Conservation (phyloP, 2,329 filamentous ascomycete species). For the Diplodia corticola region DNA sequence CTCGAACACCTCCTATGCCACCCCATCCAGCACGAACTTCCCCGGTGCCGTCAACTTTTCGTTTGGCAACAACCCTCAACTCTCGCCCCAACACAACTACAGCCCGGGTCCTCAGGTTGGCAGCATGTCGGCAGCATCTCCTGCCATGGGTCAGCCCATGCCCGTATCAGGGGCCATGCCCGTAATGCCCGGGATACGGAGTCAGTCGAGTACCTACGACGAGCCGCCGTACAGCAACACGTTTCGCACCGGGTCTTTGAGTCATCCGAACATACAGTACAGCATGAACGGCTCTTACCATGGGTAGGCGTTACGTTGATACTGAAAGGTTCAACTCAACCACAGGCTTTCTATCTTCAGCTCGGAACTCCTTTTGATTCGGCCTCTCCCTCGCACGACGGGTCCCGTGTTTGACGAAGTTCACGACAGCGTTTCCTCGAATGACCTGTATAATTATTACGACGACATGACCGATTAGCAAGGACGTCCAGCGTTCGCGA, state of each 20-base stretch:
- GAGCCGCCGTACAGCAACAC: conserved; percentile 16
- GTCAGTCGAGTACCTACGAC: not conserved
- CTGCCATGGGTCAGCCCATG: conserved; percentile 12
- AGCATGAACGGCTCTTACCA: conserved; percentile 10
- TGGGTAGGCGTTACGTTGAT: not conserved
- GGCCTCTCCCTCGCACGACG: conserved; percentile 8
- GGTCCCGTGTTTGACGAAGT: conserved; percentile 4
- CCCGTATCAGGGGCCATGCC: not conserved
- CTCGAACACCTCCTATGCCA: conserved; percentile 14
- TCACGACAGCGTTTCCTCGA: conserved; percentile 10
- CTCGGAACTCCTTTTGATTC: not conserved
- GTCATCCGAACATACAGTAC: conserved; percentile 20
- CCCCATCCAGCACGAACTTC: conserved; percentile 16
- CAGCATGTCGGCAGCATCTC: conserved; percentile 16
- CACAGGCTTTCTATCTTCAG: not conserved
- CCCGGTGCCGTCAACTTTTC: conserved; percentile 20
- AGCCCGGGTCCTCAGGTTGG: conserved; percentile 15
- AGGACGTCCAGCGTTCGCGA: conserved; percentile 14
- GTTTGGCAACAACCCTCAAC: conserved; percentile 12
- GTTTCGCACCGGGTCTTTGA: conserved; percentile 15
- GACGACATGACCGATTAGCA: conserved; percentile 14
- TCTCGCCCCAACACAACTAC: conserved; percentile 15
- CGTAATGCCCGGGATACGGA: conserved; percentile 19
- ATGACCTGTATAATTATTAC: conserved; percentile 18
- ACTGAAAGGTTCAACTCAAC: not conserved